Conservation (phyloP, 2,329 filamentous ascomycete species). For the Podosphaera leucotricha region DNA sequence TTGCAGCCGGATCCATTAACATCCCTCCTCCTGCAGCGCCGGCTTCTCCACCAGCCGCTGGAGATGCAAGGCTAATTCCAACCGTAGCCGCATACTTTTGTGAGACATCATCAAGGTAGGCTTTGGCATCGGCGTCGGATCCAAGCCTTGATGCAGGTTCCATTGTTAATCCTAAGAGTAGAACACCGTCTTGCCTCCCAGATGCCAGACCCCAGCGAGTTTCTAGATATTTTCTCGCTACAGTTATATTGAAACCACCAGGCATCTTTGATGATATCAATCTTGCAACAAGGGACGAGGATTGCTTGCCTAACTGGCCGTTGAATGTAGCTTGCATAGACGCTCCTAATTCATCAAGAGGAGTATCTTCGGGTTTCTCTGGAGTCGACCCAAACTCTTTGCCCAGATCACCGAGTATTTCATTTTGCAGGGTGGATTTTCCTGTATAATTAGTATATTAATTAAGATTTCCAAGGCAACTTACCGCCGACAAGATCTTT, state of each 20-base stretch:
- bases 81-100: slow-evolving; percentile 74
- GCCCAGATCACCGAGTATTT: slow-evolving; percentile 89
- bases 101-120: slow-evolving; percentile 66
- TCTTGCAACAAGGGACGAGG: slow-evolving; percentile 74
- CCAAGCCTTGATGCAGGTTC: slow-evolving; percentile 75
- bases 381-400: slow-evolving; percentile 97
- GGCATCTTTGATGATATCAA: slow-evolving; percentile 99
- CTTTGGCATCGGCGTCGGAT: slow-evolving; percentile 76
- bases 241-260: slow-evolving; percentile 95
- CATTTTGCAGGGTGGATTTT: slow-evolving; percentile 96
- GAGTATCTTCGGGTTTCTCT: slow-evolving; percentile 94
- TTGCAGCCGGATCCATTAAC: slow-evolving; percentile 98
- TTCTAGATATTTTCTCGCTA: slow-evolving; percentile 85
- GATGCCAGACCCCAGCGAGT: slow-evolving; percentile 71
- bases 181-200: slow-evolving; percentile 74
- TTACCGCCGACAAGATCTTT: slow-evolving; percentile 93
- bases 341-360: slow-evolving; percentile 81
- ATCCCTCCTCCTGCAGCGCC: slow-evolving; percentile 56
- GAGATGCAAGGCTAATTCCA: slow-evolving; percentile 62
- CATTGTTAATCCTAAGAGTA: slow-evolving; percentile 76
- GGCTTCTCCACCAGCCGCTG: slow-evolving; percentile 48
- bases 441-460: slow-evolving; percentile 25
- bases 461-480: slow-evolving; percentile 13
- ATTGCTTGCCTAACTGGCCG: slow-evolving; percentile 92
- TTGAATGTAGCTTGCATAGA: slow-evolving; percentile 98